A percentile compares a stretch with the other conserved stretches of the same genome.
phyloP scores from a whole-genome alignment of 352 stramenopile species.

The Elongisporangium senticosum region DNA sequence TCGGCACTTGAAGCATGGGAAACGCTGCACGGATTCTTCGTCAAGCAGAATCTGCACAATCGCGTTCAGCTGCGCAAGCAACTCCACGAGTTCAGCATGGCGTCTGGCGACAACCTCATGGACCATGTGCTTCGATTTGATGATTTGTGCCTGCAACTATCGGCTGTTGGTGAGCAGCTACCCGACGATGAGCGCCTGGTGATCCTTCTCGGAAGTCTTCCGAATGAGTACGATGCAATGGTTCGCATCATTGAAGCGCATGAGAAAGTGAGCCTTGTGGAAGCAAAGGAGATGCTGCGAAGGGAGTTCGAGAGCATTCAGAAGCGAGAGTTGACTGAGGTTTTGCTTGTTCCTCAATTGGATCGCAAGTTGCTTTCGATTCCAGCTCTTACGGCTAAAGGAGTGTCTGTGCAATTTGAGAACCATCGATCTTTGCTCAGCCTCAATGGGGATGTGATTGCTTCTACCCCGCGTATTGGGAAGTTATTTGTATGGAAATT shows the following conservation, averaged over 20 bases:
- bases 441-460: background rate
- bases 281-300: constrained; percentile 16
- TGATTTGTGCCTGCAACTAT: constrained; percentile 11
- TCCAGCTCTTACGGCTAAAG: constrained; percentile 7
- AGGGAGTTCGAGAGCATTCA: constrained; percentile 7
- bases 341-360: constrained; percentile 14
- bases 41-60: constrained; percentile 14
- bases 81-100: constrained; percentile 10
- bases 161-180: constrained; percentile 8
- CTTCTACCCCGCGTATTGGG: background rate
- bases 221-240: constrained; percentile 15
- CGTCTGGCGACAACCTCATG: constrained; percentile 8
- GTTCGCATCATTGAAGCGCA: constrained; percentile 13
- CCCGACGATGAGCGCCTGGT: constrained; percentile 14
- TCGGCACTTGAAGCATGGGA: constrained; percentile 10
- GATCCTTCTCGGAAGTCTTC: constrained; percentile 10
- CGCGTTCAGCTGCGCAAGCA: constrained; percentile 18
- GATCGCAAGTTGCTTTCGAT: constrained; percentile 13
- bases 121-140: constrained; percentile 17
- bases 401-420: constrained; percentile 5
- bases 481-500: background rate
- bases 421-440: background rate
- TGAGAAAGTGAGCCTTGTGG: constrained; percentile 4
- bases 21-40: constrained; percentile 10
- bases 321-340: constrained; percentile 12